Evolutionary conservation across 306 rosid genomes (phyloP).

Genomic region (Rosa persica): DNA sequence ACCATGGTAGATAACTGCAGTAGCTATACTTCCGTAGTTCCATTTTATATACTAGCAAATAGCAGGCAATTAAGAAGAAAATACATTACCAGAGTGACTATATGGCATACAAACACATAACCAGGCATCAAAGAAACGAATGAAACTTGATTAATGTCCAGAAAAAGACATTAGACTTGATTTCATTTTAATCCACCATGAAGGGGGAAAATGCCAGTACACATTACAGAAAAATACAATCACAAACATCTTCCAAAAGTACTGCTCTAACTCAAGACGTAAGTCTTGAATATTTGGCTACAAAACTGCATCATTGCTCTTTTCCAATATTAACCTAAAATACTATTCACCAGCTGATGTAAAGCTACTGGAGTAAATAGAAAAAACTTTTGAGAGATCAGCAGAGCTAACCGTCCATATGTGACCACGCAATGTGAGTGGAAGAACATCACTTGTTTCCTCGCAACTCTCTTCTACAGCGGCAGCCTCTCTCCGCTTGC

Average conservation of each 20-base stretch:
- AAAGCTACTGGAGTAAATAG: conserved; percentile 60
- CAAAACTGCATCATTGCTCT: not conserved
- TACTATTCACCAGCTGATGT: conserved; percentile 32
- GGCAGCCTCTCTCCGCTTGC: conserved; percentile 78
- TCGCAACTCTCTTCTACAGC: conserved; percentile 63
- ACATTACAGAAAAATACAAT: not conserved
- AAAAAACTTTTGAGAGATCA: conserved; percentile 56
- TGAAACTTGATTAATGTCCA: not conserved
- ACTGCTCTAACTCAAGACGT: not conserved
- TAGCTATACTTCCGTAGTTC: too few relatives aligned
- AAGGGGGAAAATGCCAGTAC: not conserved
- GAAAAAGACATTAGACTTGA: not conserved
- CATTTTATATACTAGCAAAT: too few relatives aligned
- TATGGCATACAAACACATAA: not conserved
- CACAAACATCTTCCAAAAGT: not conserved
- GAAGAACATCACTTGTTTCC: conserved; percentile 49
- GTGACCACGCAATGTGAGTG: conserved; percentile 59
- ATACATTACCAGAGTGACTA: not conserved
- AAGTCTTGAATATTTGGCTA: not conserved
- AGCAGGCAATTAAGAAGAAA: too few relatives aligned
- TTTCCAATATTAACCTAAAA: conserved; percentile 9
- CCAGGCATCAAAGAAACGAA: not conserved
- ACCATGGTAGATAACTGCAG: too few relatives aligned
- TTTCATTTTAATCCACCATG: not conserved
- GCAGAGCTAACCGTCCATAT: conserved; percentile 72